Percentiles rank a stretch among this genome's conserved stretches.
Conservation (phyloP, 768 basidiomycete genomes). For the Boletellus sp. region DNA sequence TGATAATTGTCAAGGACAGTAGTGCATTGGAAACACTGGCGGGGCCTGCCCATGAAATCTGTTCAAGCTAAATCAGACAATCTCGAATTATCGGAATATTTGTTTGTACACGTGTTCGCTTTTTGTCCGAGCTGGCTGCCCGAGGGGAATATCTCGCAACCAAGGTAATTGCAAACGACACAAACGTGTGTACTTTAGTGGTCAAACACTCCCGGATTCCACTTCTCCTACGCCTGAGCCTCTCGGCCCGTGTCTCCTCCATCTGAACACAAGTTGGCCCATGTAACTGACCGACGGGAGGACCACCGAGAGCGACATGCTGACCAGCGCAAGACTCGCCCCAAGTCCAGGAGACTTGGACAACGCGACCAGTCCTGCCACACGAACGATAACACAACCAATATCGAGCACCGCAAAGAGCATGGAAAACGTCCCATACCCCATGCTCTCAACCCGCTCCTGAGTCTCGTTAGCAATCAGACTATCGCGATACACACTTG, state of each 20-base stretch:
- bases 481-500: no score
- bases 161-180: no score
- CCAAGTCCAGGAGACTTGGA: constrained; percentile 13
- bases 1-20: no score
- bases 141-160: no score
- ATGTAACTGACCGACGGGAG: not conserved
- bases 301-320: constrained; percentile 4
- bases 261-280: not conserved
- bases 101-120: no score
- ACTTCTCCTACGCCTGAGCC: not conserved
- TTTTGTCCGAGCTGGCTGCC: no score
- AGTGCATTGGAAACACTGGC: no score
- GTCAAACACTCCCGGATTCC: not conserved
- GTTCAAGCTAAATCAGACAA: no score
- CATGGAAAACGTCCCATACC: constrained; percentile 13
- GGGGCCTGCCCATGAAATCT: no score
- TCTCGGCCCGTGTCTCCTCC: not conserved
- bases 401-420: constrained; percentile 18
- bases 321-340: constrained; percentile 5
- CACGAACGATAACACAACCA: constrained; percentile 15
- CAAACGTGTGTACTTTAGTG: no score
- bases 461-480: not conserved
- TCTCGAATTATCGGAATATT: no score
- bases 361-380: constrained; percentile 9
- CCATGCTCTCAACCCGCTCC: constrained; percentile 9